These are phyloP conservation scores for Xylariaceae sp. DNA, from an alignment of 2,329 filamentous ascomycete species.

Conservation along the genomic window DNA sequence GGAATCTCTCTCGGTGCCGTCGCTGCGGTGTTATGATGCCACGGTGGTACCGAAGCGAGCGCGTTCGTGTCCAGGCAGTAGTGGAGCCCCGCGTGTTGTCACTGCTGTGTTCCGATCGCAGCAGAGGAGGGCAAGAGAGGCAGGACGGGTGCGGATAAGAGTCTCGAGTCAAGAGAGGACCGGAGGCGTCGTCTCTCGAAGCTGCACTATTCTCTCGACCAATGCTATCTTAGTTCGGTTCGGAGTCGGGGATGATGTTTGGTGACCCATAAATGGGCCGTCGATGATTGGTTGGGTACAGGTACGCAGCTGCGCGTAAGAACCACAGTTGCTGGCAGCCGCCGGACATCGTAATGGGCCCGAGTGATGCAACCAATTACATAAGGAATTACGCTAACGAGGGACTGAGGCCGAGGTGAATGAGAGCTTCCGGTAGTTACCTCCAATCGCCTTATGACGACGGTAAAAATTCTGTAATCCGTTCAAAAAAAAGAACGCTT, in stretches of 20 bases:
- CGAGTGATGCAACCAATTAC: neutral
- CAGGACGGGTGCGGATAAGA: neutral
- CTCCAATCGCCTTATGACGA: neutral
- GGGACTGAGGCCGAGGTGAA: neutral
- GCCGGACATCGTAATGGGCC: neutral
- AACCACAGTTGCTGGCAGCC: neutral
- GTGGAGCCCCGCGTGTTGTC: neutral
- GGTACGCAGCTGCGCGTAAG: neutral
- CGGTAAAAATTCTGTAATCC: neutral
- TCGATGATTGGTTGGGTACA: neutral
- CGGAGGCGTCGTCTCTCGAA: constrained; percentile 9
- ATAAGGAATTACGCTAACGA: neutral
- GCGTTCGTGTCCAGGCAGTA: constrained; percentile 9
- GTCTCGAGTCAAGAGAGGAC: constrained; percentile 2
- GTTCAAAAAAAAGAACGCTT: constrained; percentile 14
- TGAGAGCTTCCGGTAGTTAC: neutral
- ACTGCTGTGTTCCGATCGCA: neutral
- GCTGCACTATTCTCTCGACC: constrained; percentile 11
- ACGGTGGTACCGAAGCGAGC: constrained; percentile 1
- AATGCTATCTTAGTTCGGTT: constrained; percentile 7
- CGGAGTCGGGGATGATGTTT: constrained; percentile 7
- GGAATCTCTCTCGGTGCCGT: constrained; percentile 12
- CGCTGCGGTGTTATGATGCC: constrained; percentile 13
- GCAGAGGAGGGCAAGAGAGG: neutral
- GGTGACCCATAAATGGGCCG: constrained; percentile 8